phyloP scores from a whole-genome alignment of 495 filamentous ascomycete genomes.

The Trichoderma virens region DNA sequence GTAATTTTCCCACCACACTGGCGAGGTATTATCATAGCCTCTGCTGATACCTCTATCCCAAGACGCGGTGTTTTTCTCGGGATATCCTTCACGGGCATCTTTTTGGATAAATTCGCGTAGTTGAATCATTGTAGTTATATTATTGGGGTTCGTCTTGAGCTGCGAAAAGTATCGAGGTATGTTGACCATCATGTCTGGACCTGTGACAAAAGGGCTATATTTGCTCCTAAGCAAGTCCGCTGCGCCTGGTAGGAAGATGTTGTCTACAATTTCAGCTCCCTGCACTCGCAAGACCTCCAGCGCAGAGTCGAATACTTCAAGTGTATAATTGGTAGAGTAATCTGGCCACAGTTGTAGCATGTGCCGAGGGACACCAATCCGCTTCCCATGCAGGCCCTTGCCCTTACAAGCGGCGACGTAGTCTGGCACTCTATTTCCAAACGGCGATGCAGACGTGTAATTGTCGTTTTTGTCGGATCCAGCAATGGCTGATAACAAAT shows the following conservation, averaged over 20 bases:
- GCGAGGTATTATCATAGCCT: conserved; percentile 22
- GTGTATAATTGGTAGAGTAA: background rate
- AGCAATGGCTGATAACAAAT: conserved; percentile 55
- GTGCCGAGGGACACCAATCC: conserved; percentile 48
- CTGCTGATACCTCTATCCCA: conserved; percentile 20
- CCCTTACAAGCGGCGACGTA: conserved; percentile 40
- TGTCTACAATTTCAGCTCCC: conserved; percentile 21
- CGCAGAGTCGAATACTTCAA: conserved; percentile 17
- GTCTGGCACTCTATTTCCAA: conserved; percentile 27
- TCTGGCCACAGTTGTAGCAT: conserved; percentile 15
- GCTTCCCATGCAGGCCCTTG: conserved; percentile 55
- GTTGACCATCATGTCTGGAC: background rate
- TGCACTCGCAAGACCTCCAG: conserved; percentile 23
- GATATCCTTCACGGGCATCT: background rate
- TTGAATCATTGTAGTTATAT: background rate
- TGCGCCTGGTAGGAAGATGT: background rate
- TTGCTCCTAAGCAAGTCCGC: background rate
- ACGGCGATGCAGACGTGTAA: conserved; percentile 36
- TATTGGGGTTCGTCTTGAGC: background rate
- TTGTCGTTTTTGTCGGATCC: conserved; percentile 43
- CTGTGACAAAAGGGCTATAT: background rate
- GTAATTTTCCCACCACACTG: background rate
- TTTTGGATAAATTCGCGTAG: background rate
- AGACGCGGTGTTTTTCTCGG: background rate
- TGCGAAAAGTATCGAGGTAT: background rate